Conservation (phyloP, 345 rosid species). For the Corchorus olitorius region DNA sequence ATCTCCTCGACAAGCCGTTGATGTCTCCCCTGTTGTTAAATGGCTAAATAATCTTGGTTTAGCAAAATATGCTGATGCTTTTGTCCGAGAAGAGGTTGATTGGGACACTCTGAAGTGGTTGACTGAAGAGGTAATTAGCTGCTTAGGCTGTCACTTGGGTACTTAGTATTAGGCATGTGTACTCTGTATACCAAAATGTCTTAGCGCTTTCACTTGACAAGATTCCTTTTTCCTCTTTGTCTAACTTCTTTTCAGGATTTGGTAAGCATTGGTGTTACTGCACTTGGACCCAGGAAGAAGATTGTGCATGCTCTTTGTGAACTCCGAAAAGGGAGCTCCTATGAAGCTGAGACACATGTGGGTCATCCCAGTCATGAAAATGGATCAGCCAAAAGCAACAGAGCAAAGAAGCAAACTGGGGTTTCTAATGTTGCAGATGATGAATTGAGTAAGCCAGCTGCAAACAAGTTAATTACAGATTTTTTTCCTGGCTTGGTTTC, state of each 20-base stretch:
- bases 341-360: slow-evolving; percentile 29
- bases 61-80: slow-evolving; percentile 64
- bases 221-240: neutral
- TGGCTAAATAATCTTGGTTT: slow-evolving; percentile 69
- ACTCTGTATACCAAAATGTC: neutral
- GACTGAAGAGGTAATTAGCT: slow-evolving; percentile 70
- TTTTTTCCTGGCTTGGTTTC: slow-evolving; percentile 57
- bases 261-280: slow-evolving; percentile 67
- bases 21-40: slow-evolving; percentile 62
- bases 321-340: slow-evolving; percentile 42
- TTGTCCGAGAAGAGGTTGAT: slow-evolving; percentile 81
- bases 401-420: slow-evolving; percentile 37
- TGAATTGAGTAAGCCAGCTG: slow-evolving; percentile 44
- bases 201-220: neutral
- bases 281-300: slow-evolving; percentile 95
- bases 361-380: slow-evolving; percentile 19
- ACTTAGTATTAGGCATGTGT: neutral
- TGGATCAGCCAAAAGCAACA: slow-evolving; percentile 28
- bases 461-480: slow-evolving; percentile 87
- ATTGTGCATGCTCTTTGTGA: slow-evolving; percentile 70
- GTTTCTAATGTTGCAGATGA: slow-evolving; percentile 35
- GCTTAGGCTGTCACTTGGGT: neutral
- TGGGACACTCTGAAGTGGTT: slow-evolving; percentile 84
- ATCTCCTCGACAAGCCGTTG: slow-evolving; percentile 47
- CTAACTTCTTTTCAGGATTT: slow-evolving; percentile 55